phyloP scores from a whole-genome alignment of 441 rosid species.

The Gossypium davidsonii region DNA sequence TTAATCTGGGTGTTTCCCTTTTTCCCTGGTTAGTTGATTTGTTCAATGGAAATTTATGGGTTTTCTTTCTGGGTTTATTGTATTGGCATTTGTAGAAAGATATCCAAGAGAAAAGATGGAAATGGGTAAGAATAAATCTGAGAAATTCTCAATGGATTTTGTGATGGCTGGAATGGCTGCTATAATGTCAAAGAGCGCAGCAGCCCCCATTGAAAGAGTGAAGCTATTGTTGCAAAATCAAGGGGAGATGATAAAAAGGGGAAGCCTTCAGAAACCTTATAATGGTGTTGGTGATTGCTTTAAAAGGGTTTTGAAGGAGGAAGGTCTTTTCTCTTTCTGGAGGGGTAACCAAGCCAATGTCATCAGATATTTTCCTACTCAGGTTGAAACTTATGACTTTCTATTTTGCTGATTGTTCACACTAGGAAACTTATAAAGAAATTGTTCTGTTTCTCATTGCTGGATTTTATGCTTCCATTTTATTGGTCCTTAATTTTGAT shows the following conservation, averaged over 20 bases:
- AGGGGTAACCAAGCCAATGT: constrained; percentile 83
- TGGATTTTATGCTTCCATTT: not conserved
- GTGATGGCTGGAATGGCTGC: constrained; percentile 80
- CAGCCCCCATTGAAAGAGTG: constrained; percentile 91
- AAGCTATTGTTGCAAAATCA: constrained; percentile 91
- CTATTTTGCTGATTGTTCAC: not conserved
- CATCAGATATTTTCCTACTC: constrained; percentile 75
- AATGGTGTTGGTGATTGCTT: constrained; percentile 63
- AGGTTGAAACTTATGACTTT: constrained; percentile 32
- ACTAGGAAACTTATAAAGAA: not conserved
- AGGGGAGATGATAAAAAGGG: constrained; percentile 80
- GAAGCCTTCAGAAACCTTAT: constrained; percentile 63
- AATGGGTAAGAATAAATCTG: constrained; percentile 29
- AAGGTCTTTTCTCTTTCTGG: constrained; percentile 77
- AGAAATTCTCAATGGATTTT: constrained; percentile 69
- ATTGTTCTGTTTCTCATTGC: not conserved
- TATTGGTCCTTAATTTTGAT: not conserved
- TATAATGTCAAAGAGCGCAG: constrained; percentile 61
- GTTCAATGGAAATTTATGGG: not conserved
- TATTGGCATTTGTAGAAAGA: not conserved
- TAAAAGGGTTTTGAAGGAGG: constrained; percentile 64
- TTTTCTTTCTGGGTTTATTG: not conserved
- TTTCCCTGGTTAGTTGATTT: not conserved
- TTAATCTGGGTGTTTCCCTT: not conserved
- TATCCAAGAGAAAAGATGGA: constrained; percentile 20